phyloP scores from a whole-genome alignment of 768 basidiomycete genomes.

The Tylopilus sp. region DNA sequence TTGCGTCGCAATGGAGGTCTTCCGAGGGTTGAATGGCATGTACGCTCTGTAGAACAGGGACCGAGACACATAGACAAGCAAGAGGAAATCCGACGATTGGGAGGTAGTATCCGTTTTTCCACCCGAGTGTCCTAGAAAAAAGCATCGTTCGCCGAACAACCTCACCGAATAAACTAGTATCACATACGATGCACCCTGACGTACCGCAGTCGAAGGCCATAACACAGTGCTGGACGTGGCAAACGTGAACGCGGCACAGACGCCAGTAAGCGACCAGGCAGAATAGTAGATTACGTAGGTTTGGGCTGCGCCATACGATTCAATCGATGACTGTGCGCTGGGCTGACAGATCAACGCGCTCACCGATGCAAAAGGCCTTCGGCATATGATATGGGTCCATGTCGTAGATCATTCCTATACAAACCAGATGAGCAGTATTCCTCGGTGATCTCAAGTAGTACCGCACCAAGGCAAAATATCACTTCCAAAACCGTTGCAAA shows the following conservation, averaged over 20 bases:
- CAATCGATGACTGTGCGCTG: slow-evolving; percentile 1
- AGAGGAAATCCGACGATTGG: slow-evolving; percentile 49
- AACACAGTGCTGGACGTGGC: slow-evolving; percentile 47
- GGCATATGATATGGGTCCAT: slow-evolving; percentile 66
- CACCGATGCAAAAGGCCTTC: slow-evolving; percentile 53
- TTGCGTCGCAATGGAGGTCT: slow-evolving; percentile 58
- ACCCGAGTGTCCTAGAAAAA: slow-evolving; percentile 41
- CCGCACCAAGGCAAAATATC: slow-evolving; percentile 57
- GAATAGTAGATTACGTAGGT: slow-evolving; percentile 38
- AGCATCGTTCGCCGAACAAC: background rate
- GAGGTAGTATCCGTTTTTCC: slow-evolving; percentile 44
- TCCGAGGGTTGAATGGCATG: slow-evolving; percentile 46
- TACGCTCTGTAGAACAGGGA: slow-evolving; percentile 41
- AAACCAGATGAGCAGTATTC: background rate
- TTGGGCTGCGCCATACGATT: slow-evolving; percentile 17
- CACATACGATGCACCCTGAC: slow-evolving; percentile 22
- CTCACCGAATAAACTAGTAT: background rate
- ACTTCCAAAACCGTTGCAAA: slow-evolving; percentile 52
- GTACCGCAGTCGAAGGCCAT: slow-evolving; percentile 31
- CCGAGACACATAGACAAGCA: slow-evolving; percentile 40
- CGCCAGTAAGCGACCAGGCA: slow-evolving; percentile 43
- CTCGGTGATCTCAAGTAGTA: background rate
- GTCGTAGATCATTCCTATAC: slow-evolving; percentile 55
- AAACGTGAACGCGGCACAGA: slow-evolving; percentile 42
- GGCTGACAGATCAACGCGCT: slow-evolving; percentile 9